Evolutionary conservation across 2,329 filamentous ascomycete genomes (phyloP), one percentile per base, ranked within the genome.

Genomic region (Lachnellula arida): DNA sequence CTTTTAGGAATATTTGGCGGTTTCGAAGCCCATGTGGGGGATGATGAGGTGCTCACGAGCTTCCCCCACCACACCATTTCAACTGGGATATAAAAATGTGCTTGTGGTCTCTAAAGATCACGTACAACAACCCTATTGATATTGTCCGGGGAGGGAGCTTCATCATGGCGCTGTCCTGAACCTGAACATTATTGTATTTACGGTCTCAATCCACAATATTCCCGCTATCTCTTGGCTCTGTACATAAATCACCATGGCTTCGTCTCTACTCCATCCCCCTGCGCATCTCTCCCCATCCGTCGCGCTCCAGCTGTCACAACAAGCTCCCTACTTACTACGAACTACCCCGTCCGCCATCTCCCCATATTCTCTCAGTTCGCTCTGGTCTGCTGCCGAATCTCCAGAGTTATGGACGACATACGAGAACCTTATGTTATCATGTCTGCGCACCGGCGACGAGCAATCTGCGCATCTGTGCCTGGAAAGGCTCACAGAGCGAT

Each of bases 341-440:
- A 81, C 73, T 65, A 79, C 79, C 46, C 77, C 80, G 6, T 80
- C 78, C 60, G 75, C 77, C 35, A 76, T 81, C 57, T 80, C 80
- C 5, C 73, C 77, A n/a, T 83, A 81, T 34, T 75, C 79, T 2
- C 64, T 86, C 9, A 66, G 70, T 25, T 79, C 79, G 8, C 70
- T 86, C 3, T 78, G 84, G 64, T 75, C 79, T 1, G 73, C 79
- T 1, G 71, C 80, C 32, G 92, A 97, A 70, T 86, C 85, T 0
- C 79, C 88, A 53, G 91, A 96, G 62, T 79, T 89, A 68, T 97
- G 93, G 91, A 81, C 81, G 15, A 84, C 83, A 44, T 89, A 94
- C 72, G 93, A 97, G 74, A 94, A 96, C 69, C 80, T 97, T 17
- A 77, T 97, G 63, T 76, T 94, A 35, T 85, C 91, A 32, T 94